Evolutionary conservation across 2,329 filamentous ascomycete genomes (phyloP).

Genomic region (Chrysosporium keratinophilum): DNA sequence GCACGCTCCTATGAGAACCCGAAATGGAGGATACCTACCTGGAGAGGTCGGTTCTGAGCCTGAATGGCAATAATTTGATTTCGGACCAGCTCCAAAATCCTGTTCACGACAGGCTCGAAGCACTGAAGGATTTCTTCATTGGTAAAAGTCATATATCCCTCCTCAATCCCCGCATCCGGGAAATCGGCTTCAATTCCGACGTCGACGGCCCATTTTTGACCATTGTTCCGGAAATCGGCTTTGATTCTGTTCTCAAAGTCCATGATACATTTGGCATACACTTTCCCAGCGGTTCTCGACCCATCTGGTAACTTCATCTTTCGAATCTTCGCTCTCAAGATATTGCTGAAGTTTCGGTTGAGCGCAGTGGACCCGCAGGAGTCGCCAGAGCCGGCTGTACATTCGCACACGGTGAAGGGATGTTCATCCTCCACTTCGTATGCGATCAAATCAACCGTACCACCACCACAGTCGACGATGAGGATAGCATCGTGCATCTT

Average conservation of each 20-base stretch:
- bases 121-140: conserved; percentile 98
- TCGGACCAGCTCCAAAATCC: conserved; percentile 87
- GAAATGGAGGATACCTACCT: conserved; percentile 42
- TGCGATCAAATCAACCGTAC: conserved; percentile 96
- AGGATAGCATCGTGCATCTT: conserved; percentile 98
- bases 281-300: conserved; percentile 92
- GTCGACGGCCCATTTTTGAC: conserved; percentile 97
- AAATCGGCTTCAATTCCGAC: conserved; percentile 98
- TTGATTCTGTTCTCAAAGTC: conserved; percentile 99
- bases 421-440: conserved; percentile 98
- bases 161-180: conserved; percentile 93
- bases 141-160: conserved; percentile 99
- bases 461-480: conserved; percentile 96
- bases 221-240: conserved; percentile 97
- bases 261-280: conserved; percentile 99
- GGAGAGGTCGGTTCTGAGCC: conserved; percentile 83
- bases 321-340: conserved; percentile 89
- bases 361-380: conserved; percentile 97
- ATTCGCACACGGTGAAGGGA: conserved; percentile 93
- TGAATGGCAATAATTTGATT: conserved; percentile 99
- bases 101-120: conserved; percentile 96
- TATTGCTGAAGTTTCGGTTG: conserved; percentile 97
- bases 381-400: conserved; percentile 92
- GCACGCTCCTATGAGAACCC: not conserved
- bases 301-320: conserved; percentile 99